Evolutionary conservation across 2,329 filamentous ascomycete species (phyloP).

Genomic region (Dactylonectria estremocensis): DNA sequence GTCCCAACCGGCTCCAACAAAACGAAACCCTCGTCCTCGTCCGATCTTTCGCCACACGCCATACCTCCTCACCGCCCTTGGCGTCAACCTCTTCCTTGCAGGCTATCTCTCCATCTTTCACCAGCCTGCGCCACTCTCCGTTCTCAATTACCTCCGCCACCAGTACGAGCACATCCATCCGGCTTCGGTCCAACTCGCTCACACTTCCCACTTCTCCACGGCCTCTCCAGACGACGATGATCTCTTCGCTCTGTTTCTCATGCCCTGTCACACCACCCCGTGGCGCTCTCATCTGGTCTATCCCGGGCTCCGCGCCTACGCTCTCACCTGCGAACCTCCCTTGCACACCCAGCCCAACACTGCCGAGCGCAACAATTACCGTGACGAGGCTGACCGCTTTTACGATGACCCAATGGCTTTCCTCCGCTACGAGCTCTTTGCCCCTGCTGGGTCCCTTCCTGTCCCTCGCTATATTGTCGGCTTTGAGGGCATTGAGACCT

Average conservation of each 20-base stretch:
- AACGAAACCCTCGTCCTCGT: constrained; percentile 47
- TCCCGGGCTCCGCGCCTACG: constrained; percentile 82
- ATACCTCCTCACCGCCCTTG: constrained; percentile 71
- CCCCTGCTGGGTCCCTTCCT: constrained; percentile 31
- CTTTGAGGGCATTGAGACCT: constrained; percentile 70
- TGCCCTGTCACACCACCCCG: constrained; percentile 96
- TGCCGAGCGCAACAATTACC: constrained; percentile 76
- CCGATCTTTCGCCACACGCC: constrained; percentile 65
- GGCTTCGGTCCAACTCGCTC: constrained; percentile 40
- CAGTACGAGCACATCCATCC: constrained; percentile 76
- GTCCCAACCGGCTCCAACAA: constrained; percentile 46
- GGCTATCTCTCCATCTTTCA: constrained; percentile 83
- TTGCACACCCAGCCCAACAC: constrained; percentile 74
- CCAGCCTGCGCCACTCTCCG: constrained; percentile 83
- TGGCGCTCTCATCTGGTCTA: constrained; percentile 92
- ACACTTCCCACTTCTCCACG: constrained; percentile 45
- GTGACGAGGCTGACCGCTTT: constrained; percentile 93
- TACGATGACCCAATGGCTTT: constrained; percentile 77
- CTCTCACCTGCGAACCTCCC: constrained; percentile 91
- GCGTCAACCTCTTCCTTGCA: constrained; percentile 79
- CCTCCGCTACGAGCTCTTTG: constrained; percentile 68
- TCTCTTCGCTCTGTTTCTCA: constrained; percentile 84
- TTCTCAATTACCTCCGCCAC: constrained; percentile 81
- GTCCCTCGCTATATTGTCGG: constrained; percentile 73
- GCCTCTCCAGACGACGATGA: constrained; percentile 54